These are phyloP conservation scores for Eimeria acervulina DNA, from an alignment of 169 alveolate genomes.

Conservation along the genomic window DNA sequence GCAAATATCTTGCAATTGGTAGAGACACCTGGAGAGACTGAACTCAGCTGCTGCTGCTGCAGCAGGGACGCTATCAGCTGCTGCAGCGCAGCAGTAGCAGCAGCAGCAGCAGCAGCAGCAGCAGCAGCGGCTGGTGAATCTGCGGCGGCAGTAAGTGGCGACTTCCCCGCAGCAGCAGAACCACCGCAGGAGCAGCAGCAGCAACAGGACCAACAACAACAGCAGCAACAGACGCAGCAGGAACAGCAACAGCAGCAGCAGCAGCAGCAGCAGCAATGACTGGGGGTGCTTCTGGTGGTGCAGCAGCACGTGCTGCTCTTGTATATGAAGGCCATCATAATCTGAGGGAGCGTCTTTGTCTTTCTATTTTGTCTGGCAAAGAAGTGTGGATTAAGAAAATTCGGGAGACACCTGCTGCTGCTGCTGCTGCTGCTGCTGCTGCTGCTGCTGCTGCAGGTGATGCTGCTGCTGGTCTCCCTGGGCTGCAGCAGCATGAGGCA, in stretches of 20 bases:
- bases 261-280: conserved; percentile 39
- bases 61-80: too few species aligned
- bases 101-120: too few species aligned
- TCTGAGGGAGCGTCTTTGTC: conserved; percentile 5
- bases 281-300: not conserved
- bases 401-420: conserved; percentile 12
- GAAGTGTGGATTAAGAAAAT: not conserved
- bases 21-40: too few species aligned
- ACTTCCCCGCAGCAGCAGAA: not conserved
- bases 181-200: not conserved
- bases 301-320: conserved; percentile 8
- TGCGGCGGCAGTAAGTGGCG: not conserved
- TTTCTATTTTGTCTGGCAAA: not conserved
- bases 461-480: conserved; percentile 89
- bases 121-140: not conserved
- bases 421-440: conserved; percentile 3
- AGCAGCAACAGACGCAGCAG: too few species aligned
- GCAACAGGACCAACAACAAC: too few species aligned
- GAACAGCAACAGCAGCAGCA: conserved; percentile 2
- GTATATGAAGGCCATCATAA: not conserved
- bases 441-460: not conserved
- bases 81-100: too few species aligned
- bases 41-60: too few species aligned
- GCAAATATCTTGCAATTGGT: too few species aligned
- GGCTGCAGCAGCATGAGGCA: conserved; percentile 92